Evolutionary conservation across 371 early-diverging fungal species (phyloP).

Genomic region (Mucor mucedo): DNA sequence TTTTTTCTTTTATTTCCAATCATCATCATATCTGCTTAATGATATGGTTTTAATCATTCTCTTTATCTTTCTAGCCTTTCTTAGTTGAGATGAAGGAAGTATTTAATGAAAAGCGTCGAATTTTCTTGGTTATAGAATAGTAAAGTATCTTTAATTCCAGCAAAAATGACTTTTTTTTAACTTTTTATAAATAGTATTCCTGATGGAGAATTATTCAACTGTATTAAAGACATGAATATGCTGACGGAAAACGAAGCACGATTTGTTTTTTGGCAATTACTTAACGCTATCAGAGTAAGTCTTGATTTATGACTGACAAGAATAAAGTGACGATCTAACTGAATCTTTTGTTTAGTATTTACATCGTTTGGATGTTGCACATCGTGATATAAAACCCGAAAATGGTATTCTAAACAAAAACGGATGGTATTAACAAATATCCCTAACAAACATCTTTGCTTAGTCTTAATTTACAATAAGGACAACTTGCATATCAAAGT

Average conservation of each 20-base stretch:
- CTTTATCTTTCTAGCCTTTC: constrained; percentile 20
- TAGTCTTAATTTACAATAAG: constrained; percentile 76
- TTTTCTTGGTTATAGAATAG: constrained; percentile 28
- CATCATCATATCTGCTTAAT: not conserved
- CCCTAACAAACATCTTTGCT: constrained; percentile 18
- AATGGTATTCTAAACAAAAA: constrained; percentile 33
- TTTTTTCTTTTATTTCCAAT: not conserved
- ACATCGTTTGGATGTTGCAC: constrained; percentile 40
- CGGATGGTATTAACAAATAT: not conserved
- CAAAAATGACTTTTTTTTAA: too few relatives aligned
- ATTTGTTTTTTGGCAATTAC: constrained; percentile 79
- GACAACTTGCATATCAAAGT: constrained; percentile 77
- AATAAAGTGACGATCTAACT: too few relatives aligned
- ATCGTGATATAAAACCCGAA: constrained; percentile 56
- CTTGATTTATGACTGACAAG: too few relatives aligned
- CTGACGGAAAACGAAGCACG: constrained; percentile 83
- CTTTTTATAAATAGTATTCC: constrained; percentile 40
- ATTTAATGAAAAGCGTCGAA: constrained; percentile 16
- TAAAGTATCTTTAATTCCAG: constrained; percentile 1
- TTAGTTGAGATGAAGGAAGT: constrained; percentile 15
- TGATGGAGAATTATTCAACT: constrained; percentile 95
- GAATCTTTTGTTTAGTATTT: constrained; percentile 35
- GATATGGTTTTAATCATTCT: too few relatives aligned
- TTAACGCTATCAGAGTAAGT: constrained; percentile 67
- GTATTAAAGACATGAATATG: constrained; percentile 73